Evolutionary conservation across 441 rosid genomes (phyloP).

Genomic region (Pelargonium myrrhifolium): DNA sequence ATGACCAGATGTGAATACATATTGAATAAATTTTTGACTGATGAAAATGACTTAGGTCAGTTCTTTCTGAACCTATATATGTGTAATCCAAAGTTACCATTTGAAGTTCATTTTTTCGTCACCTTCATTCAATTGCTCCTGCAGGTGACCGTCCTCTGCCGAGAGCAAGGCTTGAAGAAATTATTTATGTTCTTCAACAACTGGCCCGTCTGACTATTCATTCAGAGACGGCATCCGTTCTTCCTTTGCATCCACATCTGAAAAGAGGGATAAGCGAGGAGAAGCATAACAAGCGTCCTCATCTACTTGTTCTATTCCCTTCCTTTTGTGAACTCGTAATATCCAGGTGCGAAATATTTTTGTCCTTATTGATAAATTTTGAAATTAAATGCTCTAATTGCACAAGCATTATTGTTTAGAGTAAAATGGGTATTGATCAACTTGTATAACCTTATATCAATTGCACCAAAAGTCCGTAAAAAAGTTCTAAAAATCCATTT

Average conservation of each 20-base stretch:
- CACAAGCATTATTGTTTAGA: neutral
- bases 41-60: slow-evolving; percentile 67
- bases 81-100: neutral
- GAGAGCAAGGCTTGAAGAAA: slow-evolving; percentile 76
- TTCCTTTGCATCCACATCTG: slow-evolving; percentile 55
- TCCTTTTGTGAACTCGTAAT: slow-evolving; percentile 74
- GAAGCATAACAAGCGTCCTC: slow-evolving; percentile 36
- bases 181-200: slow-evolving; percentile 54
- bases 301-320: slow-evolving; percentile 80
- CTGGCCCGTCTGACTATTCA: slow-evolving; percentile 55
- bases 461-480: too few relatives aligned
- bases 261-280: slow-evolving; percentile 41
- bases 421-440: too few relatives aligned
- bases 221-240: slow-evolving; percentile 57
- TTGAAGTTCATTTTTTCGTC: slow-evolving; percentile 10
- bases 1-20: slow-evolving; percentile 70
- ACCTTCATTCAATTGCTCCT: slow-evolving; percentile 16
- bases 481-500: too few relatives aligned
- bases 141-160: slow-evolving; percentile 73
- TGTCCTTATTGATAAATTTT: neutral
- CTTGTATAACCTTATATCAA: too few relatives aligned
- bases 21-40: slow-evolving; percentile 62
- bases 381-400: neutral
- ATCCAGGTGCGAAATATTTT: slow-evolving; percentile 54
- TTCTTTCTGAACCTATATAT: slow-evolving; percentile 13